Conservation (phyloP, 768 basidiomycete genomes). For the Mrakia frigida region DNA sequence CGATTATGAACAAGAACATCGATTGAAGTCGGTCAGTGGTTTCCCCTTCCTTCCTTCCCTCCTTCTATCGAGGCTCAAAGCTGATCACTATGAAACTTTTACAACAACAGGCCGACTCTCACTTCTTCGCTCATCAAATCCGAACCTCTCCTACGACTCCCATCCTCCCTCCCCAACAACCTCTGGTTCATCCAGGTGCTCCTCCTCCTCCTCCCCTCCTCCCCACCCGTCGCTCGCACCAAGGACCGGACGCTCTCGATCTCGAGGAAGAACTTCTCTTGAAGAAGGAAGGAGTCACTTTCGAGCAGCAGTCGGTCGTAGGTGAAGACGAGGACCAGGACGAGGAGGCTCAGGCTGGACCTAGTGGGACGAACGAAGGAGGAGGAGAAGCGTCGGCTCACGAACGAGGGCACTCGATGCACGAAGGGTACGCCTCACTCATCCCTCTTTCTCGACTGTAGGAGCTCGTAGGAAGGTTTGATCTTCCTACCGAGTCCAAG, state of each 20-base stretch:
- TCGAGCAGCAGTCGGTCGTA: background rate
- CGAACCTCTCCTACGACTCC: slow-evolving; percentile 27
- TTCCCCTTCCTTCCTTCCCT: slow-evolving; percentile 24
- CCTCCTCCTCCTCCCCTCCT: background rate
- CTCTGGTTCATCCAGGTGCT: background rate
- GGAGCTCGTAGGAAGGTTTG: background rate
- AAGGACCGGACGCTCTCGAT: slow-evolving; percentile 30
- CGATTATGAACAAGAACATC: slow-evolving; percentile 44
- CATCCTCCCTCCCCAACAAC: background rate
- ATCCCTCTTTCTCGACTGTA: background rate
- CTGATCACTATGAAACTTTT: too few relatives aligned
- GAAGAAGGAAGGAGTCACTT: background rate
- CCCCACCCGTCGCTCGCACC: background rate
- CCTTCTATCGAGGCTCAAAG: background rate
- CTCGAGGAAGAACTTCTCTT: slow-evolving; percentile 29
- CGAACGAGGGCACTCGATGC: slow-evolving; percentile 6
- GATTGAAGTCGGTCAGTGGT: slow-evolving; percentile 38
- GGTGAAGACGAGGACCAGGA: slow-evolving; percentile 11
- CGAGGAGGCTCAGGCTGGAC: background rate
- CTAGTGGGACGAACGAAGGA: background rate
- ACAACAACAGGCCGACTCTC: slow-evolving; percentile 24
- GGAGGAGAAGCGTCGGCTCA: slow-evolving; percentile 3
- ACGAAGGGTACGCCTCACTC: slow-evolving; percentile 33
- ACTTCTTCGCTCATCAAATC: slow-evolving; percentile 29
- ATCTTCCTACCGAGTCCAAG: background rate